Percentiles rank a stretch among this genome's conserved stretches.
Evolutionary conservation across 169 alveolate species (phyloP).

Genomic region (Sarcocystis neurona): DNA sequence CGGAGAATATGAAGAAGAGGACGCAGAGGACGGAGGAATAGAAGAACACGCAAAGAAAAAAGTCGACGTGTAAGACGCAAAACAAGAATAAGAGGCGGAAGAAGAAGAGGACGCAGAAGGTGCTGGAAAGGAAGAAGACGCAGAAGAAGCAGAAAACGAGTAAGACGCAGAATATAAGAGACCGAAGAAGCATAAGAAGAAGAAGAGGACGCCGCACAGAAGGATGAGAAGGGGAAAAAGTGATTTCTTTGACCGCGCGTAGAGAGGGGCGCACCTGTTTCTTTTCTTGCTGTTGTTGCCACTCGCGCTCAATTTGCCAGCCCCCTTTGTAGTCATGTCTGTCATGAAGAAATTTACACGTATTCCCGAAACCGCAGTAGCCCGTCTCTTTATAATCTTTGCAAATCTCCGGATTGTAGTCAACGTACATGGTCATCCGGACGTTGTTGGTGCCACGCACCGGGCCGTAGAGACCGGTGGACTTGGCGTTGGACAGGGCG

Average conservation of each 20-base stretch:
- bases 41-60: background rate
- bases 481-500: slow-evolving; percentile 79
- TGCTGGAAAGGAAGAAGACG: background rate
- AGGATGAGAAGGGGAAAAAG: background rate
- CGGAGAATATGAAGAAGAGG: background rate
- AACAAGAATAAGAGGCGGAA: background rate
- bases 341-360: slow-evolving; percentile 97
- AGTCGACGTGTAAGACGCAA: background rate
- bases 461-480: slow-evolving; percentile 89
- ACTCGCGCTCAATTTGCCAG: slow-evolving; percentile 94
- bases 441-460: slow-evolving; percentile 86
- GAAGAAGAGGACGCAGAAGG: background rate
- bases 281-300: slow-evolving; percentile 84
- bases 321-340: slow-evolving; percentile 95
- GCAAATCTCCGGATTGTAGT: slow-evolving; percentile 95
- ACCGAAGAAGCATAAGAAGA: background rate
- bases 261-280: slow-evolving; percentile 67
- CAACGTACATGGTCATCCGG: slow-evolving; percentile 90
- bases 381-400: slow-evolving; percentile 98
- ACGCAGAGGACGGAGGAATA: background rate
- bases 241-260: background rate
- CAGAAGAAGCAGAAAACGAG: no score
- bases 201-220: no score
- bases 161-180: no score
- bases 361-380: slow-evolving; percentile 96